Evolutionary conservation across 208 protist species (phyloP).

Genomic region (Naegleria fowleri): DNA sequence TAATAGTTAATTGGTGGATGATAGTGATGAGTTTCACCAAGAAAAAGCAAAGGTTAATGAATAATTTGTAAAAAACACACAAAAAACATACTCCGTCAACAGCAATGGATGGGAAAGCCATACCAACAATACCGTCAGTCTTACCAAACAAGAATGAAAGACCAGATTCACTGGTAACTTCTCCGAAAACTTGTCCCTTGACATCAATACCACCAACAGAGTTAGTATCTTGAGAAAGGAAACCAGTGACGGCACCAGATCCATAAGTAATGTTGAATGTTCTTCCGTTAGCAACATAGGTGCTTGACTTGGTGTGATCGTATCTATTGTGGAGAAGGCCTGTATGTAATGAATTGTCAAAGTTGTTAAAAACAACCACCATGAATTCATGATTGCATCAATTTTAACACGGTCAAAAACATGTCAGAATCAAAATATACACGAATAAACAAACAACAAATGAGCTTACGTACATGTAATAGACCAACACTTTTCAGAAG

Average conservation of each 20-base stretch:
- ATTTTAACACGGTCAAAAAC: too few relatives aligned
- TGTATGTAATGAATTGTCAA: too few relatives aligned
- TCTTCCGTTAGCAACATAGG: conserved; percentile 70
- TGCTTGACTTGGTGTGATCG: conserved; percentile 59
- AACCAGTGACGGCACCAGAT: conserved; percentile 75
- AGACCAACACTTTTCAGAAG: conserved; percentile 35
- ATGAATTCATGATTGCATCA: too few relatives aligned
- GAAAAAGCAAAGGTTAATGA: neutral
- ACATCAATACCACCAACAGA: conserved; percentile 60
- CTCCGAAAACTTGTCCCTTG: conserved; percentile 67
- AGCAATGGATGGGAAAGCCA: conserved; percentile 68
- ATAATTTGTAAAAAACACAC: neutral
- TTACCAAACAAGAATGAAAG: conserved; percentile 74
- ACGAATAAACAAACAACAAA: too few relatives aligned
- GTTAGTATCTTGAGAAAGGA: conserved; percentile 73
- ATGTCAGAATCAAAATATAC: too few relatives aligned
- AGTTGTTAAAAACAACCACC: conserved; percentile 57
- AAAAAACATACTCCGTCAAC: conserved; percentile 49
- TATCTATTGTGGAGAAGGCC: conserved; percentile 64
- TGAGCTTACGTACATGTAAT: neutral
- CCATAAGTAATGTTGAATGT: conserved; percentile 83
- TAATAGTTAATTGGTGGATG: too few relatives aligned
- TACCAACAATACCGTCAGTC: conserved; percentile 79
- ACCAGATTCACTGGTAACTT: conserved; percentile 74
- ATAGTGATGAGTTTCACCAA: neutral